Percentiles rank a stretch among this genome's conserved stretches.
These are phyloP conservation scores for Chaetomium globosum DNA, from an alignment of 2,329 filamentous ascomycete species.

Conservation along the genomic window DNA sequence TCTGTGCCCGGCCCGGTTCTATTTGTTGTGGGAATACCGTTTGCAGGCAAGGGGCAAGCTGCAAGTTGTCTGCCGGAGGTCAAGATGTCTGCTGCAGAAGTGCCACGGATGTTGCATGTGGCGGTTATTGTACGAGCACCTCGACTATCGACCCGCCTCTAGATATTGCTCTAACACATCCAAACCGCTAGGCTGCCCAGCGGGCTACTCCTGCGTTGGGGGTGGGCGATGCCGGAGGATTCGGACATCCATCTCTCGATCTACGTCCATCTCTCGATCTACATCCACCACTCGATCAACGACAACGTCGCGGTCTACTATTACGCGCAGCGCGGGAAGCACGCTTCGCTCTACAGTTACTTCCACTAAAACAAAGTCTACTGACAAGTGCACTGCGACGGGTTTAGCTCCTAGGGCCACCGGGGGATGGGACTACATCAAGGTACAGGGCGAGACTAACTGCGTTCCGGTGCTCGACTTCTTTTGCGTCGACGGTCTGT, in stretches of 20 bases:
- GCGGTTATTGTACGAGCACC: slow-evolving; percentile 2
- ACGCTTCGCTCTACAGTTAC: background rate
- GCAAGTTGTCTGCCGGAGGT: slow-evolving; percentile 3
- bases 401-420: background rate
- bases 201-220: background rate
- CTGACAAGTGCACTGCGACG: background rate
- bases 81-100: slow-evolving; percentile 5
- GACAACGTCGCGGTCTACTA: background rate
- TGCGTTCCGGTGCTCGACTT: slow-evolving; percentile 8
- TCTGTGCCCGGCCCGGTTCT: background rate
- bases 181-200: slow-evolving; percentile 1
- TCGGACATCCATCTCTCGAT: background rate
- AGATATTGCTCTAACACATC: background rate
- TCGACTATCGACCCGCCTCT: background rate
- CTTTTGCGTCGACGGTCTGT: slow-evolving; percentile 1
- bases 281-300: background rate
- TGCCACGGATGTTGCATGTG: background rate
- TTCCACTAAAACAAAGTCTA: background rate
- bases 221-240: background rate
- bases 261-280: background rate
- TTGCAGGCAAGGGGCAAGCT: background rate
- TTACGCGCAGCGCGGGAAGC: background rate
- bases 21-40: background rate
- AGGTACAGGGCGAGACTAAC: background rate
- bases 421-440: slow-evolving; percentile 8